phyloP scores from a whole-genome alignment of 305 asterid species.

The Solanum hybrid region DNA sequence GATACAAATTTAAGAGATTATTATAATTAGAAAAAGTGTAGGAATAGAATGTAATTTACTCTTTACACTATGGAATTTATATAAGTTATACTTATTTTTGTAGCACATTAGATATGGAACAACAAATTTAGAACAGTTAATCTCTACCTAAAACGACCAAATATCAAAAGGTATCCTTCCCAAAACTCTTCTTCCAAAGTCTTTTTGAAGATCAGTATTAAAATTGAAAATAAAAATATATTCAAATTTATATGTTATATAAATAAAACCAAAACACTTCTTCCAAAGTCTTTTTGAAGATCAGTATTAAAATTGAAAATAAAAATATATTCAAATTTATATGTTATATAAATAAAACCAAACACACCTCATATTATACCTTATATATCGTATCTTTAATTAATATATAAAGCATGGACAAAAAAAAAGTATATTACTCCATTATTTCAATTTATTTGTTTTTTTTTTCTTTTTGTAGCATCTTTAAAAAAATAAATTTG shows the following conservation, averaged over 20 bases:
- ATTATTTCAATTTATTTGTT: too few species aligned
- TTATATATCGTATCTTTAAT: background rate
- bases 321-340: too few species aligned
- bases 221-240: too few species aligned
- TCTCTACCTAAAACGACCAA: background rate
- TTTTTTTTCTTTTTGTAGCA: background rate
- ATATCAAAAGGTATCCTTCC: background rate
- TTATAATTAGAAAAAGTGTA: too few species aligned
- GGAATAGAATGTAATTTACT: too few species aligned
- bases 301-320: too few species aligned
- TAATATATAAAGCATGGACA: background rate
- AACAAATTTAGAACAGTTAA: background rate
- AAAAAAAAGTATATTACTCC: background rate
- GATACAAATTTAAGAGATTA: too few species aligned
- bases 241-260: too few species aligned
- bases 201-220: too few species aligned
- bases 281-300: background rate
- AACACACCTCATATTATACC: background rate
- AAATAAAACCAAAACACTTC: background rate
- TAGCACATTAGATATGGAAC: background rate
- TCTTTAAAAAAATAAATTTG: too few species aligned
- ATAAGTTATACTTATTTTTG: background rate
- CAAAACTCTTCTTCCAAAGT: background rate
- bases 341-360: background rate
- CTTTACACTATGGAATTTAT: background rate